Conservation (phyloP, 768 basidiomycete species). For the Lactarius pseudohatsudake region DNA sequence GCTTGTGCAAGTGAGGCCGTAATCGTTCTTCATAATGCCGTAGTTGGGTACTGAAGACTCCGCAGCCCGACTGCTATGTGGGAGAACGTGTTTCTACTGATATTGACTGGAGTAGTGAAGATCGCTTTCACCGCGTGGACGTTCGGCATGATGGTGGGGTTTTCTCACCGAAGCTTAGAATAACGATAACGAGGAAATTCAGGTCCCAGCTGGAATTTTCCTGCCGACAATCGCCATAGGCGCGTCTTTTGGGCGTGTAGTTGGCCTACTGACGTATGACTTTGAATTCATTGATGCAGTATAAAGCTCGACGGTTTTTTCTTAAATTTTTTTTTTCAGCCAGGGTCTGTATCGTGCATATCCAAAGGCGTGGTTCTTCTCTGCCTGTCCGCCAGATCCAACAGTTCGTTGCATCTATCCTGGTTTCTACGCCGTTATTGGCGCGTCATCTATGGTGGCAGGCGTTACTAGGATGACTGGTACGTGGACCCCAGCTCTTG, state of each 20-base stretch:
- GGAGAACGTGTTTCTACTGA: constrained; percentile 65
- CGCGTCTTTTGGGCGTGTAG: constrained; percentile 68
- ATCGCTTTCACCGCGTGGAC: constrained; percentile 70
- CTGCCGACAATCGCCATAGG: constrained; percentile 75
- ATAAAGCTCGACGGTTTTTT: background rate
- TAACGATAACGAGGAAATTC: constrained; percentile 7
- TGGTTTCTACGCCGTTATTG: constrained; percentile 76
- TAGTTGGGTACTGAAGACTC: constrained; percentile 5
- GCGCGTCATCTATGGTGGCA: constrained; percentile 72
- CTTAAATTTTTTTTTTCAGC: constrained; percentile 37
- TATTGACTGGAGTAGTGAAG: constrained; percentile 62
- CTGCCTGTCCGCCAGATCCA: constrained; percentile 70
- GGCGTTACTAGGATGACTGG: constrained; percentile 79
- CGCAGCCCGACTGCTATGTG: constrained; percentile 60
- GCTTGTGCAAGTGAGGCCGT: constrained; percentile 71
- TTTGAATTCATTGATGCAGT: background rate
- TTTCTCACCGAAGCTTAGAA: background rate
- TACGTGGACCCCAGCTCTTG: constrained; percentile 35
- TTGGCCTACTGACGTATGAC: constrained; percentile 64
- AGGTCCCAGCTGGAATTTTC: constrained; percentile 79
- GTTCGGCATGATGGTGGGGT: constrained; percentile 69
- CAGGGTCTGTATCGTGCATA: constrained; percentile 67
- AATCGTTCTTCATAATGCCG: background rate
- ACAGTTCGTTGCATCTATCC: constrained; percentile 68
- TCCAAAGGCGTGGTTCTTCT: constrained; percentile 67